Evolutionary conservation across 2,329 filamentous ascomycete genomes (phyloP), one percentile per base, ranked within the genome.

Genomic region (Penicillium capsulatum): DNA sequence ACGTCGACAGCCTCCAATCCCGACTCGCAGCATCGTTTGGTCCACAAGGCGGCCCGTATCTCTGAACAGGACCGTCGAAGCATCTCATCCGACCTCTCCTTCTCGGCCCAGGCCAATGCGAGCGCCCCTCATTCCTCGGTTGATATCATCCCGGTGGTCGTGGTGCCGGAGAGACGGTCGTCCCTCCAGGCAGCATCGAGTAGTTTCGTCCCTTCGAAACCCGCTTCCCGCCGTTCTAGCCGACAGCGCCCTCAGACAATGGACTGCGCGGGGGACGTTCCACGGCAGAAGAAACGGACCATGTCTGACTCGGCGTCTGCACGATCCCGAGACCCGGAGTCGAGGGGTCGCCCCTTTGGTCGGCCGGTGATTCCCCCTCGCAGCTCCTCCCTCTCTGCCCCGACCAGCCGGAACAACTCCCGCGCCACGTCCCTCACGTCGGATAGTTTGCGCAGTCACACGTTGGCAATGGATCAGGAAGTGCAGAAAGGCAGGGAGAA

Each of bases 41-140:
- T 73, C 13, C 75, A 76, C 49, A 77, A 75, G 50, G 64, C 65
- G 22, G 68, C 65, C 26, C 71, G 67, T 15, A 71, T 78, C 30
- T 67, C 68, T 9, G 70, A 76, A 31, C 62, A 69, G 37, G 63
- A 70, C 42, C 64, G 68, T 17, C 61, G 56, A 45, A 72, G 68
- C 40, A 57, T 66, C 35, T 60, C 59, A 3, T 71, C 70, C 2
- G 69, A 70, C 32, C 52, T 64, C 10, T 66, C 68, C 5, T 55
- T 60, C 34, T 59, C 65, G 8, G 49, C 55, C 17, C 62, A 58
- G 40, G 53, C 59, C 8, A 53, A 52, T 4, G 55, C 60, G n/a
- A 62, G 45, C 38, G 52, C 44, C 16, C 50, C 53, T 28, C 58
- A 57, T 11, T 50, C 51, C 10, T 54, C 58, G 16, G 53, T 61